Conservation (phyloP, 345 rosid species). For the Camelina sativa region DNA sequence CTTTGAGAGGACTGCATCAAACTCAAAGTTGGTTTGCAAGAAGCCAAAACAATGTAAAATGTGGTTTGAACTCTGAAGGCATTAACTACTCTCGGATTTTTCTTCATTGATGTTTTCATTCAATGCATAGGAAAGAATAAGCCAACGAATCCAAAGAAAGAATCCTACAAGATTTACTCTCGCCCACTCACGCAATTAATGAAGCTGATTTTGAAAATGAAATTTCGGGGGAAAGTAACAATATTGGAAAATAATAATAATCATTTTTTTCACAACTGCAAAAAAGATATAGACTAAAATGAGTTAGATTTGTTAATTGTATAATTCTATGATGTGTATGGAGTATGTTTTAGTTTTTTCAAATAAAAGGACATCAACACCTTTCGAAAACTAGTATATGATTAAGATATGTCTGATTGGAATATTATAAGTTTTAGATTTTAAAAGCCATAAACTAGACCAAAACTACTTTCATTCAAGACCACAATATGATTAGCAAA, state of each 20-base stretch:
- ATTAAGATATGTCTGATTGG: too few relatives aligned
- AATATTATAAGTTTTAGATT: too few relatives aligned
- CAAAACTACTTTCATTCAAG: too few relatives aligned
- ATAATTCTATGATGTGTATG: too few relatives aligned
- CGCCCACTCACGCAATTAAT: slow-evolving; percentile 38
- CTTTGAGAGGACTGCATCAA: neutral
- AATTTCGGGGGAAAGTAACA: neutral
- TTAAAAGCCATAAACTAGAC: too few relatives aligned
- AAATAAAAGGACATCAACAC: too few relatives aligned
- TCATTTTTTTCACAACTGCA: neutral
- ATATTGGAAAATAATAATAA: neutral
- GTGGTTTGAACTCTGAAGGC: neutral
- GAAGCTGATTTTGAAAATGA: slow-evolving; percentile 36
- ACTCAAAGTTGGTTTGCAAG: slow-evolving; percentile 1
- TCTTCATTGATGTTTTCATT: slow-evolving; percentile 34
- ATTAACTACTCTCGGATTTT: slow-evolving; percentile 34
- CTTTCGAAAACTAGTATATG: too few relatives aligned
- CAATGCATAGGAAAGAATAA: slow-evolving; percentile 33
- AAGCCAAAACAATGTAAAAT: slow-evolving; percentile 15
- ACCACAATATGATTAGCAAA: too few relatives aligned
- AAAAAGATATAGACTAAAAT: too few relatives aligned
- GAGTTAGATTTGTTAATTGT: too few relatives aligned
- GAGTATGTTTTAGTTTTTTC: too few relatives aligned
- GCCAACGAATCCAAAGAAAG: slow-evolving; percentile 29
- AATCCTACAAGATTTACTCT: slow-evolving; percentile 40